Percentiles rank a stretch among this genome's conserved stretches.
Conservation (phyloP, 2,329 filamentous ascomycete genomes). For the Paraphoma sp. region DNA sequence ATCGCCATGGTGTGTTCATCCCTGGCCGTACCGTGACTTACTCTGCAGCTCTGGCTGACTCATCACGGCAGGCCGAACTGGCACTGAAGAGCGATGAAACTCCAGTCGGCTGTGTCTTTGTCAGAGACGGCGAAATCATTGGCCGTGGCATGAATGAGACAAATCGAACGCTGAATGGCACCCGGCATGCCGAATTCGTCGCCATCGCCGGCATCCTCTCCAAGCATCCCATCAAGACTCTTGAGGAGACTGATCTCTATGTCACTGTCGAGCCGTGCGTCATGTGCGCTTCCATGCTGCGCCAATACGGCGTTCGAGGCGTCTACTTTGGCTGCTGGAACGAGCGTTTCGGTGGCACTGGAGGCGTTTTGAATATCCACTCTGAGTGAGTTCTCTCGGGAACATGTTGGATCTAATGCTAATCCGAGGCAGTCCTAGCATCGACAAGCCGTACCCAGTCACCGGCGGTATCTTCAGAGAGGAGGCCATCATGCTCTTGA, state of each 20-base stretch:
- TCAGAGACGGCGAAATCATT: slow-evolving; percentile 79
- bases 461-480: slow-evolving; percentile 88
- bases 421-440: slow-evolving; percentile 59
- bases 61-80: slow-evolving; percentile 71
- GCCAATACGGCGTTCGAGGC: slow-evolving; percentile 84
- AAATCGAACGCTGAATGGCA: slow-evolving; percentile 67
- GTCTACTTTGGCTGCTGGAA: slow-evolving; percentile 97
- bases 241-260: slow-evolving; percentile 81
- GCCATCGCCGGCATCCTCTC: slow-evolving; percentile 73
- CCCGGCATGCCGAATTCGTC: slow-evolving; percentile 93
- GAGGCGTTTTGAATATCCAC: slow-evolving; percentile 89
- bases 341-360: slow-evolving; percentile 95
- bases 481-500: slow-evolving; percentile 89
- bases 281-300: slow-evolving; percentile 94
- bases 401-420: slow-evolving; percentile 6
- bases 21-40: not conserved
- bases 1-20: slow-evolving; percentile 74
- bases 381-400: slow-evolving; percentile 57
- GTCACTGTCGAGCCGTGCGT: slow-evolving; percentile 98
- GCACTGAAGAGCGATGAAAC: slow-evolving; percentile 87
- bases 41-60: slow-evolving; percentile 23
- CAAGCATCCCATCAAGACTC: slow-evolving; percentile 69
- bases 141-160: slow-evolving; percentile 96
- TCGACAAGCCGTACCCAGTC: slow-evolving; percentile 81
- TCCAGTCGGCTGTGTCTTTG: slow-evolving; percentile 94